These are phyloP conservation scores for Ustilago loliicola DNA, from an alignment of 1,284 basidiomycete species.

Conservation along the genomic window DNA sequence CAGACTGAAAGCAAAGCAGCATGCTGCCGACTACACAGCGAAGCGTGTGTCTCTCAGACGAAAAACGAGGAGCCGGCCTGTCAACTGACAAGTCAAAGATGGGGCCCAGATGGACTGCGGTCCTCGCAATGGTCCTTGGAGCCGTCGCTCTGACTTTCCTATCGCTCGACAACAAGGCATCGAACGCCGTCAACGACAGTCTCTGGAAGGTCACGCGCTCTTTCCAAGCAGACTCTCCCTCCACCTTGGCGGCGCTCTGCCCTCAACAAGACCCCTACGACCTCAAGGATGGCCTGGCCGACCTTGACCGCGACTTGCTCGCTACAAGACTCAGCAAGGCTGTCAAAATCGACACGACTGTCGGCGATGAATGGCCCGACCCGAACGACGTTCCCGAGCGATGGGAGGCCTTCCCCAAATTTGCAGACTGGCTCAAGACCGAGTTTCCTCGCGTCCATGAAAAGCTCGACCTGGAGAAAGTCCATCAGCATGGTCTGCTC, in stretches of 20 bases:
- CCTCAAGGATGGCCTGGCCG: constrained; percentile 40
- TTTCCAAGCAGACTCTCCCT: constrained; percentile 10
- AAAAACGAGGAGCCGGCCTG: constrained; percentile 16
- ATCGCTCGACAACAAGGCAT: constrained; percentile 37
- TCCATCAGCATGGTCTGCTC: constrained; percentile 79
- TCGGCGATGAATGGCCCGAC: constrained; percentile 57
- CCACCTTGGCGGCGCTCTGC: constrained; percentile 22
- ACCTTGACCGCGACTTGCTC: constrained; percentile 40
- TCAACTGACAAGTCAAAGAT: constrained; percentile 11
- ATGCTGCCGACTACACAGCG: constrained; percentile 27
- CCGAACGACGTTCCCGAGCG: constrained; percentile 44
- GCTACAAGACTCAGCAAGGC: constrained; percentile 54
- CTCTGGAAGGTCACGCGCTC: constrained; percentile 34
- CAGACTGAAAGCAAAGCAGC: neutral
- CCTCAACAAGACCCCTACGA: constrained; percentile 48
- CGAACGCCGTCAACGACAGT: constrained; percentile 39
- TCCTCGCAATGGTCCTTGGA: constrained; percentile 31
- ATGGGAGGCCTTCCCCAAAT: constrained; percentile 56
- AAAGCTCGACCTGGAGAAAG: constrained; percentile 56
- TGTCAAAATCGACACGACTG: constrained; percentile 62
- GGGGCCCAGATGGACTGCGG: constrained; percentile 21
- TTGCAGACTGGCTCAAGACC: constrained; percentile 52
- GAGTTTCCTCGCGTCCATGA: constrained; percentile 57
- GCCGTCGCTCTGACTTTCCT: constrained; percentile 28
- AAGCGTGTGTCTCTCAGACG: constrained; percentile 4